Conservation (phyloP, 441 rosid genomes). For the Bruguiera hainesii region DNA sequence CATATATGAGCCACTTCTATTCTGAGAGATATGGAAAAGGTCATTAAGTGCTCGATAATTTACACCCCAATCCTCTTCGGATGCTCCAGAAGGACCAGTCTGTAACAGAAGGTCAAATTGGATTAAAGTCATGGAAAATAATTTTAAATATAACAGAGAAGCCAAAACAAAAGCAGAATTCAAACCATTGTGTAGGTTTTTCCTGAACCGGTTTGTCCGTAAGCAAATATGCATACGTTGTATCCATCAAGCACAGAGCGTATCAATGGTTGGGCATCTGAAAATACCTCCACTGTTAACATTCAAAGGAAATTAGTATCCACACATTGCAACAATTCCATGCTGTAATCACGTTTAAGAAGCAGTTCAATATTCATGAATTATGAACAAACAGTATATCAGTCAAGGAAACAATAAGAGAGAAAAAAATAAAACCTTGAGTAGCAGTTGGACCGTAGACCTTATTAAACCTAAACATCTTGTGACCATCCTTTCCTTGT, state of each 20-base stretch:
- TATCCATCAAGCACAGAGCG: slow-evolving; percentile 88
- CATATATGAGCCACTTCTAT: slow-evolving; percentile 44
- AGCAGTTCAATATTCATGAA: slow-evolving; percentile 12
- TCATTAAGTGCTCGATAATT: slow-evolving; percentile 90
- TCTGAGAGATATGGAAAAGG: slow-evolving; percentile 73
- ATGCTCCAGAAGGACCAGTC: slow-evolving; percentile 81
- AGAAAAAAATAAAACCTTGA: slow-evolving; percentile 57
- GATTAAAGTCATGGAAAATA: neutral
- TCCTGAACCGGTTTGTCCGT: slow-evolving; percentile 97
- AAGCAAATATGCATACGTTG: slow-evolving; percentile 92
- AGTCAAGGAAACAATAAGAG: neutral
- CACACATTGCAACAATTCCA: slow-evolving; percentile 13
- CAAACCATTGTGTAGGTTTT: slow-evolving; percentile 92
- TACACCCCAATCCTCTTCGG: slow-evolving; percentile 91
- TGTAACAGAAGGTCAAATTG: slow-evolving; percentile 22
- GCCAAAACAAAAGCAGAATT: neutral
- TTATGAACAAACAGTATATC: neutral
- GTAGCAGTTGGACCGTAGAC: slow-evolving; percentile 63
- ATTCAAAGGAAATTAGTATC: slow-evolving; percentile 11
- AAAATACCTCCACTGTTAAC: slow-evolving; percentile 73
- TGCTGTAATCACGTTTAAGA: neutral
- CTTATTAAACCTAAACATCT: slow-evolving; percentile 68
- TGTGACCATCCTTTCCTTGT: slow-evolving; percentile 72
- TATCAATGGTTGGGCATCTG: slow-evolving; percentile 86
- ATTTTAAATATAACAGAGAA: neutral